Evolutionary conservation across 225 moss, liverwort and hornwort genomes (phyloP).

Genomic region (Polytrichum formosum): DNA sequence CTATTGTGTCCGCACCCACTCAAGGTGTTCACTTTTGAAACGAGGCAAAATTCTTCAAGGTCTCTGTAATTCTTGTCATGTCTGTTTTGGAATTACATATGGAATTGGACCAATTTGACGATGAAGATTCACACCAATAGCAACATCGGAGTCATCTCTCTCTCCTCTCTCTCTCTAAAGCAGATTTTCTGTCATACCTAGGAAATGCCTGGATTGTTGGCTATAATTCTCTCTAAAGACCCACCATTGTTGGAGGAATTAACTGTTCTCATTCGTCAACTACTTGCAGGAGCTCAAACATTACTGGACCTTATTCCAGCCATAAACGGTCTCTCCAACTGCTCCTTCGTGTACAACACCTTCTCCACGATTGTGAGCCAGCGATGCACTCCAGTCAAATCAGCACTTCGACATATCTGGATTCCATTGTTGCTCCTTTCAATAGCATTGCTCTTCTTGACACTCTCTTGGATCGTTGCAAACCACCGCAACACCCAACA

Average conservation of each 20-base stretch:
- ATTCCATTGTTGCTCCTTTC: slow-evolving; percentile 52
- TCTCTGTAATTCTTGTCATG: background rate
- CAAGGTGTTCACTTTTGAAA: background rate
- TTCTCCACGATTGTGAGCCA: slow-evolving; percentile 46
- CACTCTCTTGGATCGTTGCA: slow-evolving; percentile 43
- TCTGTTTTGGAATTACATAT: too few species aligned
- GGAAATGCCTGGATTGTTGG: slow-evolving; percentile 5
- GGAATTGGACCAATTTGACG: background rate
- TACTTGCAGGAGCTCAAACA: slow-evolving; percentile 34
- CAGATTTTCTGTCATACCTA: background rate
- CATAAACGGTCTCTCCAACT: slow-evolving; percentile 46
- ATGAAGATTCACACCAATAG: background rate
- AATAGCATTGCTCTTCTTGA: slow-evolving; percentile 35
- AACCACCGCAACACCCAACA: slow-evolving; percentile 42
- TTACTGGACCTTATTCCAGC: slow-evolving; percentile 48
- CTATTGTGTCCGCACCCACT: too few species aligned
- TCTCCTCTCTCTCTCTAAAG: too few species aligned
- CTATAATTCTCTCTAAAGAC: background rate
- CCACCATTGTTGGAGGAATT: background rate
- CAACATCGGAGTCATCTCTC: too few species aligned
- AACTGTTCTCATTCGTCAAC: background rate
- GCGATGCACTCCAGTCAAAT: slow-evolving; percentile 41
- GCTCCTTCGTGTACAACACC: slow-evolving; percentile 64
- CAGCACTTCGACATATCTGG: slow-evolving; percentile 50
- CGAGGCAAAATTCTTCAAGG: background rate